Percentiles rank a stretch among this genome's conserved stretches.
phyloP scores from a whole-genome alignment of 1,284 basidiomycete species.

The Ceratobasidium sp. region DNA sequence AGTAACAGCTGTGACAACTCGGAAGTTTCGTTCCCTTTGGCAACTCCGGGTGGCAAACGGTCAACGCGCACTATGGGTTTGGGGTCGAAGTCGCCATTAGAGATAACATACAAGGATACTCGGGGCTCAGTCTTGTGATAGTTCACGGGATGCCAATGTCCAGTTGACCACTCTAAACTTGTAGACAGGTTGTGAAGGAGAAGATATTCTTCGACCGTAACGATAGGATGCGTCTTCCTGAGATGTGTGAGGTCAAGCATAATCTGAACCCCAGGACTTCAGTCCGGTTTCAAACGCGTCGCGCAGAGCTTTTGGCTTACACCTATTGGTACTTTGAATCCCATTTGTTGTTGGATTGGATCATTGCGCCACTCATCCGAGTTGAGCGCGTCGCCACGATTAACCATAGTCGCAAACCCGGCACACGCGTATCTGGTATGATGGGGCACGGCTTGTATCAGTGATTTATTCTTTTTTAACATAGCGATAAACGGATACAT shows the following conservation, averaged over 20 bases:
- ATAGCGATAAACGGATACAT: slow-evolving; percentile 36
- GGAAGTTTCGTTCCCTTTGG: slow-evolving; percentile 52
- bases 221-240: slow-evolving; percentile 45
- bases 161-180: slow-evolving; percentile 16
- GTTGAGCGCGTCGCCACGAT: slow-evolving; percentile 46
- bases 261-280: slow-evolving; percentile 1
- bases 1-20: slow-evolving; percentile 45
- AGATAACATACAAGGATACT: slow-evolving; percentile 2
- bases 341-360: slow-evolving; percentile 50
- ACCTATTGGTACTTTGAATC: slow-evolving; percentile 49
- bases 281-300: background rate
- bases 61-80: slow-evolving; percentile 61
- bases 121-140: slow-evolving; percentile 13
- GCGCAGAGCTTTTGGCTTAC: slow-evolving; percentile 15
- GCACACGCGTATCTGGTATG: slow-evolving; percentile 39
- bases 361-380: slow-evolving; percentile 49
- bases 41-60: background rate
- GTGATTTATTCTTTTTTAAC: background rate
- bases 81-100: slow-evolving; percentile 55
- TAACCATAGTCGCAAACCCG: slow-evolving; percentile 31
- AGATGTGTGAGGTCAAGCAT: slow-evolving; percentile 50
- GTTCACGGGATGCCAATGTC: slow-evolving; percentile 25
- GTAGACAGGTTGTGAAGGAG: slow-evolving; percentile 42
- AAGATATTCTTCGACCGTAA: slow-evolving; percentile 48
- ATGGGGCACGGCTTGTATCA: background rate